Base-by-base conservation (phyloP, 2,329 filamentous ascomycete genomes). In the Aspergillus brasiliensis region DNA sequence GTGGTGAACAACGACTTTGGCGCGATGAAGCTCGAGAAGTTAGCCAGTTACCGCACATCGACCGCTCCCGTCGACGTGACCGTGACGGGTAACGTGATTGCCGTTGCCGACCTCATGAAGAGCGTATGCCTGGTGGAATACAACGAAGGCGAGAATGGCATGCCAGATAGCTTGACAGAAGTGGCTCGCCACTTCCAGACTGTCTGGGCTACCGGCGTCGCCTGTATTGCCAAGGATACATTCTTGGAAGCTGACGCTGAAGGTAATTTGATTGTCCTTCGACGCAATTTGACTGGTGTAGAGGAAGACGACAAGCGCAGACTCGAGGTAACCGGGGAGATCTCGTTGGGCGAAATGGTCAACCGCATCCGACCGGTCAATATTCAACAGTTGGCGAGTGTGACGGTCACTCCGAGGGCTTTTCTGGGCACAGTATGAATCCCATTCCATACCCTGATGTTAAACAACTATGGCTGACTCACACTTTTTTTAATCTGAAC, bases 31-130 rank as follows among this genome's bases (percentile, higher is more conserved):
- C 82, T 98, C 8, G 81, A 83, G 52, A 94, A 91, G 72, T 73
- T 90, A 15, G 90, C 91, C 1, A 86, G 87, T 2, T 96, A 92
- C 74, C 86, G 92, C 11, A 90, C 91, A 2, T 87, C 92, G 2
- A 96, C 92, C 0, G 91, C 91, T 31, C 93, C 95, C 0, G 86
- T 96, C 15, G 91, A 94, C 66, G 75, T 98, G 6, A 87, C 88
- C 8, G 84, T 97, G 13, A 85, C 86, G 1, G 90, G 85, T 1
- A 88, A 89, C 66, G 82, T 86, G 23, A 93, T 99, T 63, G 91
- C 91, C 0, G 88, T 98, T 8, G 91, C 89, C 0, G 95, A 99
- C 71, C 80, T 99, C 48, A 97, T 97, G 91, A 97, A 98, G 78
- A 96, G 91, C 1, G 82, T 96, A 23, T 88, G 90, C 1, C 79